phyloP scores from a whole-genome alignment of 129 eudicot genomes.

The Flaveria trinervia region DNA sequence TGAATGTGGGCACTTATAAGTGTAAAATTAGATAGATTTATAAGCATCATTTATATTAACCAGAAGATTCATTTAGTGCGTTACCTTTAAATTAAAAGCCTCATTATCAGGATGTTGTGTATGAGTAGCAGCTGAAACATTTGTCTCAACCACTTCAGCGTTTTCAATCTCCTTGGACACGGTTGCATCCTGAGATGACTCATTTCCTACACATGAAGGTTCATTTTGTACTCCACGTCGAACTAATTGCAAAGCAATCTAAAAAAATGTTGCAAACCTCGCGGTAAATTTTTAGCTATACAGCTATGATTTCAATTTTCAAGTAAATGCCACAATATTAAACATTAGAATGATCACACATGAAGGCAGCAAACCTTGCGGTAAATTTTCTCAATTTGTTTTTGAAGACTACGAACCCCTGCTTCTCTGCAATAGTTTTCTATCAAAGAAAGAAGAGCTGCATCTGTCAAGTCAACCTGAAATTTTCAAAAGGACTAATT shows the following conservation, averaged over 20 bases:
- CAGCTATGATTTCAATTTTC: neutral
- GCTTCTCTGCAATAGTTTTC: slow-evolving; percentile 99
- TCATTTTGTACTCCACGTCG: slow-evolving; percentile 59
- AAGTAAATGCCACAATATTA: neutral
- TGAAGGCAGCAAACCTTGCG: slow-evolving; percentile 66
- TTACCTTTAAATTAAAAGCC: slow-evolving; percentile 42
- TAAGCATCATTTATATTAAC: neutral
- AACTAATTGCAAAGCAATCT: slow-evolving; percentile 91
- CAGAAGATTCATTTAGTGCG: neutral
- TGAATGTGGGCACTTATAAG: neutral
- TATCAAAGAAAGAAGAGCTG: slow-evolving; percentile 88
- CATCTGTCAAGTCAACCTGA: slow-evolving; percentile 91
- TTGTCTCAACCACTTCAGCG: slow-evolving; percentile 52
- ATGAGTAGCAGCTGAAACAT: neutral
- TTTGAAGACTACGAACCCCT: slow-evolving; percentile 95
- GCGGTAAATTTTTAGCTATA: neutral
- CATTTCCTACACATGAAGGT: slow-evolving; percentile 38
- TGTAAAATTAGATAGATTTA: neutral
- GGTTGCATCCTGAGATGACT: slow-evolving; percentile 25
- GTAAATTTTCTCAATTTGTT: slow-evolving; percentile 95
- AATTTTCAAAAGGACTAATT: neutral
- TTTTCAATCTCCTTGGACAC: slow-evolving; percentile 35
- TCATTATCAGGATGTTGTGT: neutral
- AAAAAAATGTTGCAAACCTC: neutral
- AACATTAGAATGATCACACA: slow-evolving; percentile 14